These are phyloP conservation scores for Speleostelium caveatum DNA, from an alignment of 78 protist species.

Conservation along the genomic window DNA sequence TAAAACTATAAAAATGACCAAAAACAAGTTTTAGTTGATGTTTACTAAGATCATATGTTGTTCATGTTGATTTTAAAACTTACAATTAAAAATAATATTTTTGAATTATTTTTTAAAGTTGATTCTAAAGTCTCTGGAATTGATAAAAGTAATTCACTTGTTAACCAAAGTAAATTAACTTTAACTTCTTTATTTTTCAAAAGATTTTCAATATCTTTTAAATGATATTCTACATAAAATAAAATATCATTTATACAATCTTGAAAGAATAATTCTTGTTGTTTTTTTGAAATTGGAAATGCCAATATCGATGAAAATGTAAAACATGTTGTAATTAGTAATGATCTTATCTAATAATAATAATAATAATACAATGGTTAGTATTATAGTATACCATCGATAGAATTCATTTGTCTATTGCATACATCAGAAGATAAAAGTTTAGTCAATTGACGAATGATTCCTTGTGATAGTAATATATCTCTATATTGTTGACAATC, in stretches of 20 bases:
- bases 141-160: background rate
- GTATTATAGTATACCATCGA: no score
- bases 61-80: background rate
- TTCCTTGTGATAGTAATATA: slow-evolving; percentile 25
- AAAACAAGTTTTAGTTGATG: no score
- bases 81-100: background rate
- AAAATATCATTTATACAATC: background rate
- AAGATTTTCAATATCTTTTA: background rate
- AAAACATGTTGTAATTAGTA: slow-evolving; percentile 2
- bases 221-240: background rate
- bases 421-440: background rate
- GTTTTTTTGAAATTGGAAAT: background rate
- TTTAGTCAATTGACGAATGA: background rate
- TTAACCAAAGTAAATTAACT: background rate
- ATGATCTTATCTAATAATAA: no score
- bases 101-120: background rate
- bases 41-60: background rate
- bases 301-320: background rate
- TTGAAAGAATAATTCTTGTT: background rate
- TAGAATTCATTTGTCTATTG: no score
- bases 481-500: slow-evolving; percentile 18
- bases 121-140: background rate
- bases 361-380: no score
- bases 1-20: no score
- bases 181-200: background rate